Percentiles rank a stretch among this genome's conserved stretches.
These are phyloP conservation scores for Passalora sequoiae DNA, from an alignment of 2,329 filamentous ascomycete genomes.

Conservation along the genomic window DNA sequence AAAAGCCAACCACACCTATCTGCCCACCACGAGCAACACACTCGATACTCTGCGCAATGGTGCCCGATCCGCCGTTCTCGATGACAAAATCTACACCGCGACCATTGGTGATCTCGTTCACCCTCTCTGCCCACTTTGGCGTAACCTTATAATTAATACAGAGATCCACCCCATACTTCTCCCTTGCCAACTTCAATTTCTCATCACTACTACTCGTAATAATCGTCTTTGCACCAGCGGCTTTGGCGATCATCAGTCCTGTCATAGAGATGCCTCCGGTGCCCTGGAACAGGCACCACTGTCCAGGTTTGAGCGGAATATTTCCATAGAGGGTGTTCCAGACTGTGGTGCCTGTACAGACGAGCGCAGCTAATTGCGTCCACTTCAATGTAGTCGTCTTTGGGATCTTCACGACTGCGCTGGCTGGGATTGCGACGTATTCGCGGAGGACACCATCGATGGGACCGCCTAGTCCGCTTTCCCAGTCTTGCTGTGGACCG, in stretches of 20 bases:
- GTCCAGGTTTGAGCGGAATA: constrained; percentile 20
- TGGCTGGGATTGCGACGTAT: too few species aligned
- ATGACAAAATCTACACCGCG: constrained; percentile 44
- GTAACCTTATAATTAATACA: constrained; percentile 57
- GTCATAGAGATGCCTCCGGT: constrained; percentile 42
- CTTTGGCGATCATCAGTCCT: constrained; percentile 36
- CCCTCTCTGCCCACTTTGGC: constrained; percentile 54
- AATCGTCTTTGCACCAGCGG: constrained; percentile 43
- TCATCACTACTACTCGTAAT: constrained; percentile 54
- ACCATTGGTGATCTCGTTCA: constrained; percentile 42
- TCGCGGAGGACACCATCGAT: too few species aligned
- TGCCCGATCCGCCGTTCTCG: constrained; percentile 46
- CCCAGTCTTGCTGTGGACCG: too few species aligned
- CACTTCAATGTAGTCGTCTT: too few species aligned
- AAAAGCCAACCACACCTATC: constrained; percentile 33
- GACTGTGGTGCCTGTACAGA: too few species aligned
- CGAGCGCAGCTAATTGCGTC: too few species aligned
- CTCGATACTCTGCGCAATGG: constrained; percentile 38
- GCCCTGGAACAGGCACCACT: constrained; percentile 27
- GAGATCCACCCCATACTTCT: constrained; percentile 52
- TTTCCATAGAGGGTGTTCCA: constrained; percentile 25
- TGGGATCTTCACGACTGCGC: too few species aligned
- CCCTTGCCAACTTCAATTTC: constrained; percentile 50
- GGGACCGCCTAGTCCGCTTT: too few species aligned
- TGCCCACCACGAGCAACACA: constrained; percentile 36